These are phyloP conservation scores for Akanthomyces lecanii DNA, from an alignment of 2,329 filamentous ascomycete species.

Conservation along the genomic window DNA sequence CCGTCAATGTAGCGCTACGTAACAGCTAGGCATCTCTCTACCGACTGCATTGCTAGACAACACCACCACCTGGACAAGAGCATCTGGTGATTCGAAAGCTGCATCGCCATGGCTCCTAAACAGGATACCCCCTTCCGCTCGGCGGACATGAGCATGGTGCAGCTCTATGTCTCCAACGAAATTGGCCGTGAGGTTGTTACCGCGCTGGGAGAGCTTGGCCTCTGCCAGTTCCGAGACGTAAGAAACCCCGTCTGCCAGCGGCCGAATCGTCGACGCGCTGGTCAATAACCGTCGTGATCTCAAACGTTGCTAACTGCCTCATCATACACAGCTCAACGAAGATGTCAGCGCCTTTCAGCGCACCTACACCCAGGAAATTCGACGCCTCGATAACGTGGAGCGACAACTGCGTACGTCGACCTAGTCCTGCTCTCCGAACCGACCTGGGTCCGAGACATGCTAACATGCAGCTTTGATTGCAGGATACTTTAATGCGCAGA, in stretches of 20 bases:
- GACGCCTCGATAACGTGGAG: slow-evolving; percentile 96
- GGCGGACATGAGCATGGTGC: slow-evolving; percentile 99
- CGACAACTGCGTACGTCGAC: slow-evolving; percentile 79
- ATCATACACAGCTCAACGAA: slow-evolving; percentile 69
- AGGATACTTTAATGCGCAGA: slow-evolving; percentile 94
- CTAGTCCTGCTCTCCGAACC: slow-evolving; percentile 12
- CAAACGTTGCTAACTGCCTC: slow-evolving; percentile 15
- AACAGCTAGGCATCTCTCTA: slow-evolving; percentile 16
- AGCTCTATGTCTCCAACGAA: slow-evolving; percentile 98
- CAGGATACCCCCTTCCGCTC: slow-evolving; percentile 98
- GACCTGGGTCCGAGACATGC: background rate
- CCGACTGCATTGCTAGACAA: slow-evolving; percentile 19
- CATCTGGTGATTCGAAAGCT: slow-evolving; percentile 26
- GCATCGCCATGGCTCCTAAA: slow-evolving; percentile 55
- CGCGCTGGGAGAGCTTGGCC: slow-evolving; percentile 89
- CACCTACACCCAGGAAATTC: slow-evolving; percentile 96
- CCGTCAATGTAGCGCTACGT: slow-evolving; percentile 10
- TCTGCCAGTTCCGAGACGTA: slow-evolving; percentile 97
- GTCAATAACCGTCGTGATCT: slow-evolving; percentile 13
- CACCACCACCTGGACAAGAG: slow-evolving; percentile 27
- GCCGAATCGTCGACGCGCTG: background rate
- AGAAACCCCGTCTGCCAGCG: slow-evolving; percentile 31
- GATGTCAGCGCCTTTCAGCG: slow-evolving; percentile 92
- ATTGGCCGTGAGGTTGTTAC: slow-evolving; percentile 97
- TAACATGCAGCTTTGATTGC: slow-evolving; percentile 25